Conservation (phyloP, 2,329 filamentous ascomycete genomes). For the Scedosporium apiospermum region DNA sequence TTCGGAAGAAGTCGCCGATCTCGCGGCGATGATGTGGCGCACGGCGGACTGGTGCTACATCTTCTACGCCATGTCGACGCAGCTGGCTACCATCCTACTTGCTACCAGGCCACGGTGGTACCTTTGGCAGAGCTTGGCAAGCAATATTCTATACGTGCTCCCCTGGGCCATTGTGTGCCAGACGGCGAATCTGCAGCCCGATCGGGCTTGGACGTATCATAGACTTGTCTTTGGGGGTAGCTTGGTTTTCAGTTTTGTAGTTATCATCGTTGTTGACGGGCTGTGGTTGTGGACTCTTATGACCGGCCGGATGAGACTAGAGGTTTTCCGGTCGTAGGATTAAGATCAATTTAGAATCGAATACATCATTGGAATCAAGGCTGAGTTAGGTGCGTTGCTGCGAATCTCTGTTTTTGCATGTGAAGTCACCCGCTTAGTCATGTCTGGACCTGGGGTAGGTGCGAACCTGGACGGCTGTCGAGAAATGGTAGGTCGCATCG, state of each 20-base stretch:
- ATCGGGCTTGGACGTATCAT: constrained; percentile 59
- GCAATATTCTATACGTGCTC: constrained; percentile 59
- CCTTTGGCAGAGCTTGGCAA: constrained; percentile 54
- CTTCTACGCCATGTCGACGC: constrained; percentile 56
- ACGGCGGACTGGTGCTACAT: constrained; percentile 59
- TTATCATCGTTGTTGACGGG: constrained; percentile 37
- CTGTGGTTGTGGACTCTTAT: constrained; percentile 43
- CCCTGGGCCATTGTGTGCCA: constrained; percentile 60
- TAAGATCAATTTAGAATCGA: no score
- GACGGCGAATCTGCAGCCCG: constrained; percentile 32
- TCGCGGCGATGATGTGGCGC: constrained; percentile 57
- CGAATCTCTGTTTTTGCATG: no score
- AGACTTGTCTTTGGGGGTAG: constrained; percentile 58
- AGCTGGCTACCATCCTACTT: constrained; percentile 54
- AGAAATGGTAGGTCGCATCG: no score
- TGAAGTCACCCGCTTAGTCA: no score
- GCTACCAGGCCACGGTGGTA: constrained; percentile 59
- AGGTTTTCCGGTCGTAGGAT: no score
- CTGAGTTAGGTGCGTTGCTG: no score
- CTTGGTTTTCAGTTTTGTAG: constrained; percentile 56
- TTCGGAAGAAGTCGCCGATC: constrained; percentile 45
- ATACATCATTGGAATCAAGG: no score
- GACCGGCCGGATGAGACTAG: constrained; percentile 26
- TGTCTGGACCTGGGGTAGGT: no score
- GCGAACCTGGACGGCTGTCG: no score